Evolutionary conservation across 768 basidiomycete genomes (phyloP).

Genomic region (Coprinopsis strossmayeri): DNA sequence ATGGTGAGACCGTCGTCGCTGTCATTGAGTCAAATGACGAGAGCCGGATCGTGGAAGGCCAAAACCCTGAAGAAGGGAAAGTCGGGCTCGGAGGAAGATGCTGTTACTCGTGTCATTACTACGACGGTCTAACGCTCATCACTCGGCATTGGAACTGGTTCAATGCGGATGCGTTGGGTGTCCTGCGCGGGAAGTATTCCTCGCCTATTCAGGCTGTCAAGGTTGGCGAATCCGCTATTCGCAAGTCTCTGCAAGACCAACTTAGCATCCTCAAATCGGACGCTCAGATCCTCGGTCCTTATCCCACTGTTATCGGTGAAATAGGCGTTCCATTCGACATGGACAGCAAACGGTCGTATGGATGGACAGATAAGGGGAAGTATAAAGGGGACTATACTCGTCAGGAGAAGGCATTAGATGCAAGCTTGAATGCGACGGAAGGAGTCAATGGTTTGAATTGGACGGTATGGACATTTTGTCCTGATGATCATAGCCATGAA

Average conservation of each 20-base stretch:
- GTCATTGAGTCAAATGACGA: neutral
- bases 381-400: slow-evolving; percentile 66
- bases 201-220: slow-evolving; percentile 64
- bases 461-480: slow-evolving; percentile 86
- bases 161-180: slow-evolving; percentile 90
- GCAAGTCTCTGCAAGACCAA: slow-evolving; percentile 76
- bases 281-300: slow-evolving; percentile 55
- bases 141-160: slow-evolving; percentile 92
- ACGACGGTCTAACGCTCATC: slow-evolving; percentile 92
- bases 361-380: slow-evolving; percentile 62
- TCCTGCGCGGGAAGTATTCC: slow-evolving; percentile 80
- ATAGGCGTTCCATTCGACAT: slow-evolving; percentile 95
- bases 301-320: slow-evolving; percentile 92
- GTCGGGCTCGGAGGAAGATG: slow-evolving; percentile 59
- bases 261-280: slow-evolving; percentile 75
- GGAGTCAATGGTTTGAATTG: slow-evolving; percentile 70
- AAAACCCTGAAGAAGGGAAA: neutral
- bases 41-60: neutral
- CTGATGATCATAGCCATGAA: slow-evolving; percentile 66
- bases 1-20: slow-evolving; percentile 32
- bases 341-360: slow-evolving; percentile 83
- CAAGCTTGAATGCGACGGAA: slow-evolving; percentile 73
- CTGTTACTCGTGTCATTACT: slow-evolving; percentile 81
- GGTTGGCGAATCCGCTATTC: slow-evolving; percentile 79
- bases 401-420: slow-evolving; percentile 85